Evolutionary conservation across 208 protist genomes (phyloP).

Genomic region (Acanthamoeba lenticulata): DNA sequence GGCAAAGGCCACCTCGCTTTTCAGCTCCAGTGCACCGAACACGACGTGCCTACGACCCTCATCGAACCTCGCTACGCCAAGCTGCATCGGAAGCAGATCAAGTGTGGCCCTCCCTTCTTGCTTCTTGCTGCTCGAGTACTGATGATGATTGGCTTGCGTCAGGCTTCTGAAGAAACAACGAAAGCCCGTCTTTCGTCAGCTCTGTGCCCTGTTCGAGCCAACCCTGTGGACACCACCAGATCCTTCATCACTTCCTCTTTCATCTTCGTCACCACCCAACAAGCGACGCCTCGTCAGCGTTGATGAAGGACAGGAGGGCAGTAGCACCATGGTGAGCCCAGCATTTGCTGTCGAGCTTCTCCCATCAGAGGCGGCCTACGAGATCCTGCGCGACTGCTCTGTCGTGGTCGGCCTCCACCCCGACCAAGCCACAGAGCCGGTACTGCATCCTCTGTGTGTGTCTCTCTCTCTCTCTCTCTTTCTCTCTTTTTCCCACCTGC

Average conservation of each 20-base stretch:
- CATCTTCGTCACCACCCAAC: too few species aligned
- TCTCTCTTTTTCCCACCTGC: neutral
- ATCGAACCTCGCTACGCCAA: neutral
- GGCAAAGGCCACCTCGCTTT: conserved; percentile 38
- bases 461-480: too few species aligned
- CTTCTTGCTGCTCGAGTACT: too few species aligned
- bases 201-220: neutral
- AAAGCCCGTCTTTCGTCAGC: neutral
- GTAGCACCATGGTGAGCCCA: too few species aligned
- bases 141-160: neutral
- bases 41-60: neutral
- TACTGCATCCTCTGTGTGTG: too few species aligned
- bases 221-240: neutral
- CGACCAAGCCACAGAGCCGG: conserved; percentile 41
- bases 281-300: too few species aligned
- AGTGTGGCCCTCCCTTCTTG: too few species aligned
- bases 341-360: neutral
- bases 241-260: too few species aligned
- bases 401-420: conserved; percentile 6
- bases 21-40: neutral
- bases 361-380: too few species aligned
- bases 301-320: too few species aligned
- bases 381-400: neutral
- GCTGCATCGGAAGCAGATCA: neutral
- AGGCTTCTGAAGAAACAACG: neutral